Conservation (phyloP, 1,284 basidiomycete genomes). For the Mrakiaceae sp. region DNA sequence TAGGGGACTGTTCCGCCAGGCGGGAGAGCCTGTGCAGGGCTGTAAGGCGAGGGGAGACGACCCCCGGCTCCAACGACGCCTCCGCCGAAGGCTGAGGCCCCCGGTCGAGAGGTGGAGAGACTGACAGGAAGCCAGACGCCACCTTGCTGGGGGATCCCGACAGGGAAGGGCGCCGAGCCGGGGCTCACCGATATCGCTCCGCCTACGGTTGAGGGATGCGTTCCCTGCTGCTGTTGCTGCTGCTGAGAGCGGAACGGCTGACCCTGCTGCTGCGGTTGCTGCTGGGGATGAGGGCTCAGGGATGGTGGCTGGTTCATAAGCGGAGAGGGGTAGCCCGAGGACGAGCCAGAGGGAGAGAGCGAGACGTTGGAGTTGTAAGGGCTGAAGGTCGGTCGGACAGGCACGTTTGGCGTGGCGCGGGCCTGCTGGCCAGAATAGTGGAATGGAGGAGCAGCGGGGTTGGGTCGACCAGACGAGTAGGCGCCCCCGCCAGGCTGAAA, state of each 20-base stretch:
- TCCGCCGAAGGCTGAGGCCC: background rate
- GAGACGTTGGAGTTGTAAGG: too few relatives aligned
- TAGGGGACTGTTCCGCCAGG: background rate
- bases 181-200: background rate
- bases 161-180: background rate
- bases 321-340: background rate
- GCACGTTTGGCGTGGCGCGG: too few relatives aligned
- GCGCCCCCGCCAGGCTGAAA: too few relatives aligned
- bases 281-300: background rate
- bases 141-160: background rate
- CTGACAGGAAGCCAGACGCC: conserved; percentile 12
- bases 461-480: too few relatives aligned
- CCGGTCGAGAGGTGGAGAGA: background rate
- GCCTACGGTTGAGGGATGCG: background rate
- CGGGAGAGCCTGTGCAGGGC: background rate
- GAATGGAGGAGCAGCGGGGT: too few relatives aligned
- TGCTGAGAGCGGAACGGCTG: background rate
- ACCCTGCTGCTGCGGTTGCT: too few relatives aligned
- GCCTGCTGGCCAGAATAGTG: too few relatives aligned
- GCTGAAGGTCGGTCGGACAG: too few relatives aligned
- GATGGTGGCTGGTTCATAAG: background rate
- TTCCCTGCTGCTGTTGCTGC: background rate
- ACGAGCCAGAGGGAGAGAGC: background rate
- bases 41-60: background rate
- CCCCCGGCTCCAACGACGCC: too few relatives aligned